phyloP scores from a whole-genome alignment of 2,329 filamentous ascomycete species.

The Sphaerulina vaccinii region DNA sequence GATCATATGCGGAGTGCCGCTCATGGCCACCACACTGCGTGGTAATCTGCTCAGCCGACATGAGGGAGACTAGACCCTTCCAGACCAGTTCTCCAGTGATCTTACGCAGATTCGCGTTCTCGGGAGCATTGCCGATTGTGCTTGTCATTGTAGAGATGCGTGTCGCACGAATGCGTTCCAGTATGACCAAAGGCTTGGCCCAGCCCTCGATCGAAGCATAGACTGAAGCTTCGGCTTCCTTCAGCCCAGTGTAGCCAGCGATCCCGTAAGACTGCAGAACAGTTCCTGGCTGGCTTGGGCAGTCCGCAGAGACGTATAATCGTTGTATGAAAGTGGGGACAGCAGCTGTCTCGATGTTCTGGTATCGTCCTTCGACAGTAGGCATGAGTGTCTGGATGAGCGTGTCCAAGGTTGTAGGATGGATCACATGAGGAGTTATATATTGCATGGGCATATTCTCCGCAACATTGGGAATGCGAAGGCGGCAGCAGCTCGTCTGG shows the following conservation, averaged over 20 bases:
- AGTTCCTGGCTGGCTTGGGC: not conserved
- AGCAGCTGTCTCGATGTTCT: slow-evolving; percentile 3
- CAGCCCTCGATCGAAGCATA: not conserved
- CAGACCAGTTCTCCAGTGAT: not conserved
- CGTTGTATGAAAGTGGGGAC: slow-evolving; percentile 12
- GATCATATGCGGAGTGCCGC: not conserved
- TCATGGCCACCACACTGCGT: not conserved
- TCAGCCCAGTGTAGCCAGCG: not conserved
- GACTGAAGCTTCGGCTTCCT: not conserved
- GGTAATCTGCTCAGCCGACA: not conserved
- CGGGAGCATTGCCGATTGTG: not conserved
- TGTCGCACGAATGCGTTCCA: not conserved
- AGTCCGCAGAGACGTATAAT: slow-evolving; percentile 6
- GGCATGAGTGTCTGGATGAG: slow-evolving; percentile 35
- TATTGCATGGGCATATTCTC: slow-evolving; percentile 54
- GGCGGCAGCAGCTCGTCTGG: not conserved
- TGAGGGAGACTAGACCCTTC: not conserved
- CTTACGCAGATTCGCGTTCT: not conserved
- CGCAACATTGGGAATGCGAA: slow-evolving; percentile 40
- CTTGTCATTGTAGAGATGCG: not conserved
- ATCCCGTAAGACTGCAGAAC: slow-evolving; percentile 1
- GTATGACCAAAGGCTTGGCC: not conserved
- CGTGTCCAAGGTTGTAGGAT: slow-evolving; percentile 57
- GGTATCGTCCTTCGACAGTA: not conserved
- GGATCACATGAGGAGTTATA: slow-evolving; percentile 56